Base-by-base conservation (phyloP, 1,284 basidiomycete species). In the Heliocybe sulcata region DNA sequence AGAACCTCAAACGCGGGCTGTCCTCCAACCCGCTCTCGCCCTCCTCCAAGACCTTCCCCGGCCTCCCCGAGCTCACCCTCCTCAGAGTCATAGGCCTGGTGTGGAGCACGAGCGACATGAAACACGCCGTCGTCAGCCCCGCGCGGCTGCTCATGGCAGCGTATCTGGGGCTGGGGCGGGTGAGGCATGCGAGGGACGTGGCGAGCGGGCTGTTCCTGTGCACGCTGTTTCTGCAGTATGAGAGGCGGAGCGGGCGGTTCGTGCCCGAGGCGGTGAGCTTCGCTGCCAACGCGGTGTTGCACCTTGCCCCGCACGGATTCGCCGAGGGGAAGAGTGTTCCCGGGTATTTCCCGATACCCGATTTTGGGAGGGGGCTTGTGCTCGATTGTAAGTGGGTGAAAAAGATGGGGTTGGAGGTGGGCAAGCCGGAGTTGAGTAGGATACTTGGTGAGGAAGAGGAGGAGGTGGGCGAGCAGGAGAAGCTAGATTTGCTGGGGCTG, bases 91-190 rank as follows among this genome's bases (percentile, higher is more conserved):
- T 92, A 53, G 93, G 92, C 2, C 71, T 81, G 3, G 74, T 92
- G 20, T 99, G 94, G 94, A 90, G 95, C 1, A 95, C 95, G 0
- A 96, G 92, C 66, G 97, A 99, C 72, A 82, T 94, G 70, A 89
- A 87, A 55, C 95, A 99, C 68, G 82, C 87, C 0, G 94, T 99
- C 51, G 77, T 92, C 22, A 90, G 92, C 0, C 93, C 95, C 0
- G 81, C 94, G 0, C 81, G 92, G 50, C 71, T 98, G 22, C 80
- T 99, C 50, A 91, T 98, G 74, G 92, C 90, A 1, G 88, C 94
- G 54, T 99, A 98, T 67, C 84, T 99, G 14, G 87, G 86, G 2
- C 80, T 99, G 45, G 81, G 85, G 51, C 85, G 94, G 2, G 80
- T 99, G 3, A 79, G 95, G 49, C 82, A 81, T 8, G 65, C 90